Evolutionary conservation across 805 yeast genomes (phyloP).

Genomic region (Candida khao-thaluensis): DNA sequence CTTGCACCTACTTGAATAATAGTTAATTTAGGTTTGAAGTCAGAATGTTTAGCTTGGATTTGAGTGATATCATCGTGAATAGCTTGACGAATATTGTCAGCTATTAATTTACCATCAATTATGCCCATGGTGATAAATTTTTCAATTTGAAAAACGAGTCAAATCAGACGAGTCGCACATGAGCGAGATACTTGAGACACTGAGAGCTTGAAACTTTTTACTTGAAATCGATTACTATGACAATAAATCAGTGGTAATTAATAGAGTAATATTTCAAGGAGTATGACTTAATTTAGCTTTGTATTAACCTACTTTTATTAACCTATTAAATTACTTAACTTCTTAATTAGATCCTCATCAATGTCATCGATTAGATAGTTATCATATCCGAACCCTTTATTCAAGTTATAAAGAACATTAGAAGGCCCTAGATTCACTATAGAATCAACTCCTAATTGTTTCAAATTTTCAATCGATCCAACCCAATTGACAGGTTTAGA

Average conservation of each 20-base stretch:
- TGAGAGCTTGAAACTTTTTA: too few relatives aligned
- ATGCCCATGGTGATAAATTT: constrained; percentile 8
- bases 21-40: constrained; percentile 62
- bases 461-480: constrained; percentile 29
- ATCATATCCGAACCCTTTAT: constrained; percentile 11
- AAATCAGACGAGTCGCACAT: constrained; percentile 8
- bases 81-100: constrained; percentile 36
- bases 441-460: constrained; percentile 14
- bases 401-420: constrained; percentile 26
- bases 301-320: too few relatives aligned
- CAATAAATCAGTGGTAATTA: too few relatives aligned
- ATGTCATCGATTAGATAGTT: constrained; percentile 7
- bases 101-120: constrained; percentile 47
- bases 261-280: too few relatives aligned
- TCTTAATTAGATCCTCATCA: too few relatives aligned
- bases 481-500: constrained; percentile 47
- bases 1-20: constrained; percentile 77
- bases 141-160: constrained; percentile 5
- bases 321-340: too few relatives aligned
- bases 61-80: constrained; percentile 41
- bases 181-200: too few relatives aligned
- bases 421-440: constrained; percentile 43
- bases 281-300: too few relatives aligned
- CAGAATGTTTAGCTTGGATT: constrained; percentile 45
- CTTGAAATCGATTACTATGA: too few relatives aligned